Conservation (phyloP, 2,329 filamentous ascomycete species). For the Rhexocercosporidium sp. region DNA sequence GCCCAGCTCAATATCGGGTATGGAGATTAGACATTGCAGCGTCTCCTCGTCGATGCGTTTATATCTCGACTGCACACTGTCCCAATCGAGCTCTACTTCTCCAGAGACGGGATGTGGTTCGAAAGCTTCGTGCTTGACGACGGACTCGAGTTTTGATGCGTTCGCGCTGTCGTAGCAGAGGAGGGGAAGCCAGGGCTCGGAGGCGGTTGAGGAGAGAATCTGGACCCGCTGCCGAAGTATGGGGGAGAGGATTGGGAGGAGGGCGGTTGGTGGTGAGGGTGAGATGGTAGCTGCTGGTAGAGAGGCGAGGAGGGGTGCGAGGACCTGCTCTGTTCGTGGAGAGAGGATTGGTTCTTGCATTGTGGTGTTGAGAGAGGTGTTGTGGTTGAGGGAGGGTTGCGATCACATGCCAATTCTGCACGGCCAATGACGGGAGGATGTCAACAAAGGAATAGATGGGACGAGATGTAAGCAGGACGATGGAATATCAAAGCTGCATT, state of each 20-base stretch:
- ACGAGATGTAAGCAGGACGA: background rate
- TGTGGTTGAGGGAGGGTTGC: conserved; percentile 7
- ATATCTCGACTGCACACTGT: conserved; percentile 68
- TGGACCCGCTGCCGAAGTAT: conserved; percentile 70
- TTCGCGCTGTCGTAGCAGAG: conserved; percentile 68
- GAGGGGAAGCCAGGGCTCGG: conserved; percentile 75
- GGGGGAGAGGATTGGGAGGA: conserved; percentile 66
- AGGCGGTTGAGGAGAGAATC: conserved; percentile 62
- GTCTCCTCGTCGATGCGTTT: conserved; percentile 77
- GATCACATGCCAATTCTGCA: conserved; percentile 32
- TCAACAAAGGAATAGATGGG: background rate
- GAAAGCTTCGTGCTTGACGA: conserved; percentile 66
- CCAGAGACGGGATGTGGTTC: conserved; percentile 84
- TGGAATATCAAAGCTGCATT: background rate
- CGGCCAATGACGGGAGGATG: conserved; percentile 2
- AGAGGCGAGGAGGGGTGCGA: conserved; percentile 63
- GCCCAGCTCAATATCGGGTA: conserved; percentile 65
- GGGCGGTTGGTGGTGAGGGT: conserved; percentile 58
- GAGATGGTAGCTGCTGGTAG: conserved; percentile 64
- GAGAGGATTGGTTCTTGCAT: conserved; percentile 44
- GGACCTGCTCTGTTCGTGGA: conserved; percentile 54
- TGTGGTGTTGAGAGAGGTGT: conserved; percentile 11
- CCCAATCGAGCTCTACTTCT: conserved; percentile 73
- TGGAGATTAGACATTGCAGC: conserved; percentile 67
- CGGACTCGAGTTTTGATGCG: conserved; percentile 59